Evolutionary conservation across 129 eudicot genomes (phyloP), one percentile per base, ranked within the genome.

Genomic region (Glebionis coronaria): DNA sequence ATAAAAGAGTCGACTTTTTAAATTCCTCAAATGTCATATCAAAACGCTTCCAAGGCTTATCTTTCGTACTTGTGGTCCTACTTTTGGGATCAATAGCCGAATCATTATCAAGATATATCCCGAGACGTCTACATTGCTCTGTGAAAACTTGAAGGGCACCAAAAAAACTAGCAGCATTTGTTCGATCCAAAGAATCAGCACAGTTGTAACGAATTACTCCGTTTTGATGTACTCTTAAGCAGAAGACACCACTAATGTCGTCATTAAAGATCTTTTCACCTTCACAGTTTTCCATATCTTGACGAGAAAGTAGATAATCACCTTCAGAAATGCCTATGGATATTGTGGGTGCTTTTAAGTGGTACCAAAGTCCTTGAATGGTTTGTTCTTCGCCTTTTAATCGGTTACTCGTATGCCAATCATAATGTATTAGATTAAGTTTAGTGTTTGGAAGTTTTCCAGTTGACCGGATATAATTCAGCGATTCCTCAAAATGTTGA

Each of bases 131-230:
- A 59, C 97, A 91, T 80, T 91, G 97, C 82, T 91, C 97, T 42
- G 79, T 81, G 72, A 91, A 91, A 68, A 88, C 96, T 79, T 91
- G 97, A 44, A 91, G 82, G 9, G 88, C 78, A 49, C 97, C 97
- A 76, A 91, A 91, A 78, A 71, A 91, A 79, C 97, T 91, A 63
- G 97, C 97, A 63, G 97, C 97, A 61, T 91, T 91, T 76, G 97
- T 91, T 73, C 97, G 76, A 57, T 91, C 97, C 83, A 91, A 80
- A 42, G 97, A 91, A 79, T 91, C 97, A 4, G 97, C 97, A 77
- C 97, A 91, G 47, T 91, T 91, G 73, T 81, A 91, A 73, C 97
- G 97, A 53, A 91, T 70, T 12, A 88, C 93, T 59, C 97, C 97
- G 55, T 88, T 91, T 81, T 91, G 97, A 67, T 86, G 97, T 51